Evolutionary conservation across 139 green algal genomes (phyloP), one percentile per base, ranked within the genome.

Genomic region (Spirogloea muscicola): DNA sequence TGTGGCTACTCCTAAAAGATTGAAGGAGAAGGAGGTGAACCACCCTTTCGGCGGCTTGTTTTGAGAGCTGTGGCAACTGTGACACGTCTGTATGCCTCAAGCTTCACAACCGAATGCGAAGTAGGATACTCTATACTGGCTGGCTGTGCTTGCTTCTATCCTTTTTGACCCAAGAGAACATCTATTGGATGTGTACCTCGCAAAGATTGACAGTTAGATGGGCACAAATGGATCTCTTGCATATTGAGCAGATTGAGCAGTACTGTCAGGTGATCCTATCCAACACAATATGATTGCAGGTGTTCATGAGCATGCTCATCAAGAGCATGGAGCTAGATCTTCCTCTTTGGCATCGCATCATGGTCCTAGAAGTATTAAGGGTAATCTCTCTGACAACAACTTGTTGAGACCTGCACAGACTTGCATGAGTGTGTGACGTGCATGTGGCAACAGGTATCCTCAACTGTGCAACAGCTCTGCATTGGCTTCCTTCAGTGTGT

Each of bases 271-370:
- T 55, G 46, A n/a, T 55, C n/a, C 21, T 31, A 55, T 31, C 46
- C n/a, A 21, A 21, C 46, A 55, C 21, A n/a, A 55, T 55, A n/a
- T 31, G 21, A 55, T 31, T 21, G 67, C 67, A 76, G 67, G 72
- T 80, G 48, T 80, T 80, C 21, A 37, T 80, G 36, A 69, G 21
- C 18, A 80, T 80, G 72, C 64, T 80, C 10, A 77, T 78, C 18
- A 80, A 80, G 61, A 80, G 62, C 46, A 65, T 74, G 64, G 65
- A 80, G 41, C 36, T 72, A 21, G 75, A 82, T 29, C 49, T 80
- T 7, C 58, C 75, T 10, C 68, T 82, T 33, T 82, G 75, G 75
- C 68, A 82, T 52, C 75, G 75, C 44, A 77, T 72, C 43, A 34
- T 77, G 38, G 75, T 82, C 27, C 48, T 82, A 2, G 75, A 82